Base-by-base conservation (phyloP, 2,329 filamentous ascomycete genomes). In the Xylaria sp. region DNA sequence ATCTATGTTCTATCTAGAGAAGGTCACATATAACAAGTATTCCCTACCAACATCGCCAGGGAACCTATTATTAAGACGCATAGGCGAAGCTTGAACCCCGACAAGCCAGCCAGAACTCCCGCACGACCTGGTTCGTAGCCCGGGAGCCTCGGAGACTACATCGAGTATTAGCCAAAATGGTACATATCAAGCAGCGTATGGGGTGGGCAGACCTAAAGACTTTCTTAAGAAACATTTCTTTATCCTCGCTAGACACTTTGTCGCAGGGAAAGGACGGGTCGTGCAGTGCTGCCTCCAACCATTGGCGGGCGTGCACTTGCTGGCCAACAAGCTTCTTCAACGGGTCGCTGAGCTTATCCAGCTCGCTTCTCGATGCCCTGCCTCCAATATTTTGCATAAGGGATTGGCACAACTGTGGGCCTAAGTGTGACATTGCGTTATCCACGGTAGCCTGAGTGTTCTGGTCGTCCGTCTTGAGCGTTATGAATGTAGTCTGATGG, bases 51-150 rank as follows among this genome's bases (percentile, higher is more conserved):
- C 3, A 13, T 34, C 5, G 18, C 17, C 17, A 42, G 8, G 9
- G 41, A 21, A 39, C 7, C 47, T 34, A 34, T 34, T 13, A 66
- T 70, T 63, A 86, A 41, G 83, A 85, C 44, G 76, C 79, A 70
- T 87, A 87, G 7, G 83, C 76, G 69, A 86, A 87, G 63, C 76
- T 84, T 0, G 79, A 78, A 6, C 82, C 82, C 56, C 88, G 77
- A 57, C 86, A 87, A 2, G 80, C 77, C n/a, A 90, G 72, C 85
- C 87, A 92, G 66, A 91, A 91, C 24, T 90, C 86, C 54, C 83
- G 81, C 2, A 90, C 83, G 1, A 89, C 77, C 50, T 85, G 80
- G 59, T 87, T 89, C 2, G 88, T 90, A 45, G 78, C 74, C 58
- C 81, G 78, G 1, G 81, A 77, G 7, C 89, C 88, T 38, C 89